Percentiles rank a stretch among this genome's conserved stretches.
Evolutionary conservation across 2,329 filamentous ascomycete species (phyloP).

Genomic region (Polytolypa hystricis): DNA sequence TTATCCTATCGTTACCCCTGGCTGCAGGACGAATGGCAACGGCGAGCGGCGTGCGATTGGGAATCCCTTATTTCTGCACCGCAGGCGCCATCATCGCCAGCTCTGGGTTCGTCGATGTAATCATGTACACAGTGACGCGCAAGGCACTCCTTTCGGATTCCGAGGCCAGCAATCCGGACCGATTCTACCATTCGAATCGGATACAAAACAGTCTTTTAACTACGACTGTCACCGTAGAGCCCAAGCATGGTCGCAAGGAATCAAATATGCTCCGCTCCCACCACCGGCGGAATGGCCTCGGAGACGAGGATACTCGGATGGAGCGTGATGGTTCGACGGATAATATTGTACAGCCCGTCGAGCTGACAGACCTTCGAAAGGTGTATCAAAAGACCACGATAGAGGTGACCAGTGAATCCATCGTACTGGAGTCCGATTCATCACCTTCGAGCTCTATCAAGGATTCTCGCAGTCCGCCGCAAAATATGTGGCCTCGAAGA

Average conservation of each 20-base stretch:
- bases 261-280: constrained; percentile 3
- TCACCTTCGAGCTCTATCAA: constrained; percentile 14
- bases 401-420: constrained; percentile 29
- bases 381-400: constrained; percentile 36
- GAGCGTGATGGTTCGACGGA: constrained; percentile 37
- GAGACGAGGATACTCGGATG: background rate
- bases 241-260: constrained; percentile 4
- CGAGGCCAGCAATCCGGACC: constrained; percentile 25
- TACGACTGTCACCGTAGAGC: constrained; percentile 10
- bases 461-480: background rate
- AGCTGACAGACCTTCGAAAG: constrained; percentile 25
- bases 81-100: constrained; percentile 47
- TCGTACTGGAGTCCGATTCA: constrained; percentile 6
- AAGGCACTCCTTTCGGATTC: constrained; percentile 44
- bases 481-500: constrained; percentile 1
- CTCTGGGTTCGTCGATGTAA: constrained; percentile 48
- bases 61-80: constrained; percentile 37
- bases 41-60: constrained; percentile 23
- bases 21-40: constrained; percentile 39
- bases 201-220: constrained; percentile 8
- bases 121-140: constrained; percentile 48
- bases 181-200: constrained; percentile 17
- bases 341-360: constrained; percentile 29
- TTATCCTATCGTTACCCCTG: constrained; percentile 52
- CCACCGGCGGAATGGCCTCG: background rate